A percentile compares a stretch with the other conserved stretches of the same genome.
Evolutionary conservation across 257 asterid species (phyloP).

Genomic region (Lithospermum erythrorhizon): DNA sequence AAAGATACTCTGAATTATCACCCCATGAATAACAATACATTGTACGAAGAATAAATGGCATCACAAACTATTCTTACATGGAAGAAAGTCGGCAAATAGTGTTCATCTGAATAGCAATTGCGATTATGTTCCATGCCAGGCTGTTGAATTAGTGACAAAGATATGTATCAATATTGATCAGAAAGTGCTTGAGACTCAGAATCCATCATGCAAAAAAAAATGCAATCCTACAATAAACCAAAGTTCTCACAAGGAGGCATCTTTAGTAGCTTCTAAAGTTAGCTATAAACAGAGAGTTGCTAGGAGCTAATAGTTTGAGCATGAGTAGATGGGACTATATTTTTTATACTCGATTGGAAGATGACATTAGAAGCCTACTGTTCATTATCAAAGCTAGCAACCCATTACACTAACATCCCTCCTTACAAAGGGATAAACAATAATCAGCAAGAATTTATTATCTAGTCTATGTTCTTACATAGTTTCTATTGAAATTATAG

Average conservation of each 20-base stretch:
- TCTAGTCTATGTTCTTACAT: too few relatives aligned
- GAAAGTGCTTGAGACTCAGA: too few relatives aligned
- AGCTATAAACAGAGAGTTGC: background rate
- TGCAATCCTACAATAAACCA: background rate
- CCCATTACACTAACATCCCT: too few relatives aligned
- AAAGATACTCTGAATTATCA: constrained; percentile 6
- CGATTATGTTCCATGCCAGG: background rate
- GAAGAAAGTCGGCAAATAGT: background rate
- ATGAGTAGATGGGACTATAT: background rate
- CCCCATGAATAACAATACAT: constrained; percentile 3
- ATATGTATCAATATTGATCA: constrained; percentile 11
- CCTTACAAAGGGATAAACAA: too few relatives aligned
- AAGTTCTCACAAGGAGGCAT: background rate
- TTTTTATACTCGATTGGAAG: background rate
- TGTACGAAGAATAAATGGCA: constrained; percentile 4
- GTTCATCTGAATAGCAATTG: constrained; percentile 5
- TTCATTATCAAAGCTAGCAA: too few relatives aligned
- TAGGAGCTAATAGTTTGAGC: background rate
- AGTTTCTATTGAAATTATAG: background rate
- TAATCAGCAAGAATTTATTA: too few relatives aligned
- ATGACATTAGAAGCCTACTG: background rate
- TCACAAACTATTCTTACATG: constrained; percentile 2
- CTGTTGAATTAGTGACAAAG: constrained; percentile 27
- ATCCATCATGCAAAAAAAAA: background rate
- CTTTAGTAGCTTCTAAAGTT: background rate